A percentile compares a stretch with the other conserved stretches of the same genome.
Conservation (phyloP, 2,329 filamentous ascomycete species). For the Zymoseptoria pseudotritici region DNA sequence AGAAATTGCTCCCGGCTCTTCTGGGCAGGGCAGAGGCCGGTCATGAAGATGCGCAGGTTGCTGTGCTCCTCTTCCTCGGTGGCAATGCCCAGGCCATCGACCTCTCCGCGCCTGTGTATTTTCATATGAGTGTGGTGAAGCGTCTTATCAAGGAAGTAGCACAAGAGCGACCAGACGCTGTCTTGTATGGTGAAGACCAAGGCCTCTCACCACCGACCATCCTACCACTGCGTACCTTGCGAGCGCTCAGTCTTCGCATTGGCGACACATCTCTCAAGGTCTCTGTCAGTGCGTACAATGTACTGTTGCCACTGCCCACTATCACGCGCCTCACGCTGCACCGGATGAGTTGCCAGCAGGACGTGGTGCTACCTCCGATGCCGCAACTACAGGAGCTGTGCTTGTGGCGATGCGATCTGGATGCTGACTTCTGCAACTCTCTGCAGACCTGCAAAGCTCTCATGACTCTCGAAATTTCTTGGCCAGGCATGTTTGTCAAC, state of each 20-base stretch:
- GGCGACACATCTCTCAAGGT: background rate
- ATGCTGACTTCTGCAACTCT: background rate
- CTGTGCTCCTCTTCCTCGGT: background rate
- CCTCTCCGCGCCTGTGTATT: background rate
- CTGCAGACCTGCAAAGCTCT: background rate
- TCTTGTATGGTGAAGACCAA: background rate
- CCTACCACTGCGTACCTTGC: background rate
- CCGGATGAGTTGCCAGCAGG: background rate
- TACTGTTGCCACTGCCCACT: background rate
- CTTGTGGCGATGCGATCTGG: background rate
- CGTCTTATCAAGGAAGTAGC: background rate
- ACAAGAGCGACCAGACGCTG: background rate
- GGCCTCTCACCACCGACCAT: background rate
- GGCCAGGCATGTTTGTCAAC: background rate
- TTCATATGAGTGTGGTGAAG: background rate
- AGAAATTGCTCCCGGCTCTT: background rate
- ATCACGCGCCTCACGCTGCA: background rate
- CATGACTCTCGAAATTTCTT: constrained; percentile 2
- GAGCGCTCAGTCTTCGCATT: background rate
- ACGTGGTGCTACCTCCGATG: background rate
- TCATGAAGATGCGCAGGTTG: background rate
- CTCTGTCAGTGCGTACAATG: background rate
- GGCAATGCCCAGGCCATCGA: background rate
- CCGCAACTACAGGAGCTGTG: background rate
- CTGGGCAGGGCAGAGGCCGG: background rate